phyloP scores from a whole-genome alignment of 2,329 filamentous ascomycete genomes.

The Drechslera avenae region DNA sequence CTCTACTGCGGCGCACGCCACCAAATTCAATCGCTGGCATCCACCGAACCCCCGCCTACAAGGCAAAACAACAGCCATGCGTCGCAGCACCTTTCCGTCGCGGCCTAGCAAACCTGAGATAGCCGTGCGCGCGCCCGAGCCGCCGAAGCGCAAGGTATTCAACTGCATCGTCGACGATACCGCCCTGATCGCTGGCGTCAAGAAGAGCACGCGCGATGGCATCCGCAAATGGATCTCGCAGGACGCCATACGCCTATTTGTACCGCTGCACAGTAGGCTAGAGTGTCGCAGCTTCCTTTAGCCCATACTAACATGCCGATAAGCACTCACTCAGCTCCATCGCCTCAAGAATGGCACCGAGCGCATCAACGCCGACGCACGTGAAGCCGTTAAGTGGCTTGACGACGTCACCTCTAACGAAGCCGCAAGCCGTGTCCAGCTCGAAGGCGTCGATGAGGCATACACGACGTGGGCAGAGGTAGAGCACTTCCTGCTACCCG shows the following conservation, averaged over 20 bases:
- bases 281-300: slow-evolving; percentile 1
- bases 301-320: slow-evolving; percentile 26
- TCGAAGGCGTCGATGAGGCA: slow-evolving; percentile 56
- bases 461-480: slow-evolving; percentile 57
- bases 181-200: slow-evolving; percentile 57
- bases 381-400: slow-evolving; percentile 57
- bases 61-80: slow-evolving; percentile 31
- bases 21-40: slow-evolving; percentile 9
- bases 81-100: slow-evolving; percentile 38
- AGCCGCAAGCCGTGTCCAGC: slow-evolving; percentile 45
- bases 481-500: slow-evolving; percentile 55
- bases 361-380: slow-evolving; percentile 52
- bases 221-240: slow-evolving; percentile 58
- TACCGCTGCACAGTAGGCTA: slow-evolving; percentile 57
- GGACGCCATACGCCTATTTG: slow-evolving; percentile 57
- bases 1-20: slow-evolving; percentile 9
- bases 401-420: slow-evolving; percentile 56
- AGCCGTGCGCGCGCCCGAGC: slow-evolving; percentile 35
- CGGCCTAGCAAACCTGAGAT: slow-evolving; percentile 34
- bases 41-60: slow-evolving; percentile 11
- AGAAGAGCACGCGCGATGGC: slow-evolving; percentile 58
- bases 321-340: slow-evolving; percentile 55
- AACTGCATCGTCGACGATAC: slow-evolving; percentile 61
- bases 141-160: slow-evolving; percentile 54
- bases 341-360: slow-evolving; percentile 51